Evolutionary conservation across 345 rosid species (phyloP), one percentile per base, ranked within the genome.

Genomic region (Limnanthes douglasii): DNA sequence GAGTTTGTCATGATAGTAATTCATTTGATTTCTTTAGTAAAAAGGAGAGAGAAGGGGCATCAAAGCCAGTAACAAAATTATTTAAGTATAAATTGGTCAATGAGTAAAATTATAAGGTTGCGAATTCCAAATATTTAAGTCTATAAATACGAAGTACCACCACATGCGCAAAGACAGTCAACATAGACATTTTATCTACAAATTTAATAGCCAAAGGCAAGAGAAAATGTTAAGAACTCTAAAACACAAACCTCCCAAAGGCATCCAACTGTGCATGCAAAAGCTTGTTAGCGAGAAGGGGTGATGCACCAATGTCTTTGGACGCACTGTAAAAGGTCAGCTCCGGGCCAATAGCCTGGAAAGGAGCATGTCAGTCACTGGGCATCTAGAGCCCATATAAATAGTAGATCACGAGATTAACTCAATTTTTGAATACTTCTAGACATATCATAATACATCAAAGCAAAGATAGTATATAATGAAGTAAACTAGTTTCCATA

Each of bases 261-360:
- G 78, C 72, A 68, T 90, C 95, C 56, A 90, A 53, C 47, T 74
- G 92, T 29, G 86, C 85, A 48, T 90, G 98, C 72, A 90, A 58
- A 57, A 90, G 86, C 45, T 70, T 88, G 66, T 76, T 90, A 21
- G 86, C 69, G 42, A 84, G 69, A 22, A 61, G 37, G 17, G 82
- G 64, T 1, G 84, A 72, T 46, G 71, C 59, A 22, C 65, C 83
- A 11, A 70, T 69, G 42, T 79, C 77, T 62, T 70, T 80, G 18
- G 81, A 84, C 46, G 77, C 55, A 52, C 52, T 79, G 54, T 84
- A 90, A 42, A 90, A 90, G 28, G 95, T 90, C 36, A 90, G 80
- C 67, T 90, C 98, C 22, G 94, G 95, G 18, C 92, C 80, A 42
- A 90, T 67, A 39, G 94, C 95, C 98, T 90, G 62, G 56, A 64